phyloP scores from a whole-genome alignment of 768 basidiomycete genomes.

The Lyophyllum semitale region DNA sequence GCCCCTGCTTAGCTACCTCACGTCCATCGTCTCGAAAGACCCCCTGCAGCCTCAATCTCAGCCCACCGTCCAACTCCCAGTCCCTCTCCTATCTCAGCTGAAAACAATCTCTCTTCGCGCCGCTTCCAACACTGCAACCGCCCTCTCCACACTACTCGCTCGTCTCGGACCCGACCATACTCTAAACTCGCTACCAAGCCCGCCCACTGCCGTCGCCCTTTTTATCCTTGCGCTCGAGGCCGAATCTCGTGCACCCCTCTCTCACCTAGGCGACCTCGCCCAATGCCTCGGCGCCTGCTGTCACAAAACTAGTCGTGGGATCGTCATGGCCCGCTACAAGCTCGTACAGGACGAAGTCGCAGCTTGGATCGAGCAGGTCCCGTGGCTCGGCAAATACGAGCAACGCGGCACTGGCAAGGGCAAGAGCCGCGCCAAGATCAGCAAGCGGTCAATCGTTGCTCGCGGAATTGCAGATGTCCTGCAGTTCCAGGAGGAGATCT shows the following conservation, averaged over 20 bases:
- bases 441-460: constrained; percentile 67
- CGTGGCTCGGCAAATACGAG: constrained; percentile 69
- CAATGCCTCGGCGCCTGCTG: constrained; percentile 53
- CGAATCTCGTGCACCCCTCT: constrained; percentile 52
- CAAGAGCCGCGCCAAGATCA: constrained; percentile 56
- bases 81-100: constrained; percentile 38
- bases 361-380: constrained; percentile 62
- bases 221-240: constrained; percentile 74
- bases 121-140: constrained; percentile 45
- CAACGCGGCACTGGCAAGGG: constrained; percentile 23
- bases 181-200: constrained; percentile 36
- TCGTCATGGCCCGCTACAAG: constrained; percentile 73
- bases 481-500: constrained; percentile 65
- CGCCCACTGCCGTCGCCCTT: constrained; percentile 66
- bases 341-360: constrained; percentile 60
- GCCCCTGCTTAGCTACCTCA: constrained; percentile 54
- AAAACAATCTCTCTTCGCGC: constrained; percentile 41
- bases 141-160: constrained; percentile 45
- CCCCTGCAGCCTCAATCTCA: constrained; percentile 7
- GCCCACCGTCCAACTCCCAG: constrained; percentile 29
- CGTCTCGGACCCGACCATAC: constrained; percentile 37
- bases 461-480: constrained; percentile 71
- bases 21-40: constrained; percentile 29
- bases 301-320: constrained; percentile 45
- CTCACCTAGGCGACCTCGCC: constrained; percentile 58